Conservation (phyloP, 768 basidiomycete species). For the Leccinum disarticulatum region DNA sequence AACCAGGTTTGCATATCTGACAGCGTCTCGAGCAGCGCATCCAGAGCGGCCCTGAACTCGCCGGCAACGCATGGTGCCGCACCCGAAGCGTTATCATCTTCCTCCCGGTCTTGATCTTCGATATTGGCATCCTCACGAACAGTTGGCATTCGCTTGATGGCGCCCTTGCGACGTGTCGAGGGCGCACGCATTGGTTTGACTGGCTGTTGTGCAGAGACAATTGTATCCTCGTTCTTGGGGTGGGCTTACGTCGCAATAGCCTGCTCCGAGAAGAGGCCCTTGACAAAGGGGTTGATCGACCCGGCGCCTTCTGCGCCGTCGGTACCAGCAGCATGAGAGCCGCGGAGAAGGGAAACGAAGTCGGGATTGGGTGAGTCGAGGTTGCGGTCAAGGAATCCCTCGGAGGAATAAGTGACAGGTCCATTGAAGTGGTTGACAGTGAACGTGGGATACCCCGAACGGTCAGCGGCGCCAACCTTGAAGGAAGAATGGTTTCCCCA, state of each 20-base stretch:
- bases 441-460: no score
- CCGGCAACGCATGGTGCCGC: no score
- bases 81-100: no score
- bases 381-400: conserved; percentile 85
- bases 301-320: conserved; percentile 39
- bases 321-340: conserved; percentile 34
- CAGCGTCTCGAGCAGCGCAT: no score
- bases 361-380: conserved; percentile 88
- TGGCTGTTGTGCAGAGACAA: conserved; percentile 90
- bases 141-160: no score
- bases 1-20: no score
- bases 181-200: conserved; percentile 94
- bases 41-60: no score
- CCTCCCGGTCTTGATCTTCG: no score
- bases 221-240: conserved; percentile 90
- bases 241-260: conserved; percentile 91
- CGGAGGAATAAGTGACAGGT: conserved; percentile 36
- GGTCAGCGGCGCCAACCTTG: conserved; percentile 60
- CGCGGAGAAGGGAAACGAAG: conserved; percentile 86
- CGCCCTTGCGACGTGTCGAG: conserved; percentile 35
- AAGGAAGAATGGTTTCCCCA: conserved; percentile 92
- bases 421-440: no score
- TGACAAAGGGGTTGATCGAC: conserved; percentile 88
- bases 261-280: conserved; percentile 83
- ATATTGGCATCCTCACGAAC: no score